phyloP scores from a whole-genome alignment of 2,329 filamentous ascomycete species.

The Chaetomiaceae sp. region DNA sequence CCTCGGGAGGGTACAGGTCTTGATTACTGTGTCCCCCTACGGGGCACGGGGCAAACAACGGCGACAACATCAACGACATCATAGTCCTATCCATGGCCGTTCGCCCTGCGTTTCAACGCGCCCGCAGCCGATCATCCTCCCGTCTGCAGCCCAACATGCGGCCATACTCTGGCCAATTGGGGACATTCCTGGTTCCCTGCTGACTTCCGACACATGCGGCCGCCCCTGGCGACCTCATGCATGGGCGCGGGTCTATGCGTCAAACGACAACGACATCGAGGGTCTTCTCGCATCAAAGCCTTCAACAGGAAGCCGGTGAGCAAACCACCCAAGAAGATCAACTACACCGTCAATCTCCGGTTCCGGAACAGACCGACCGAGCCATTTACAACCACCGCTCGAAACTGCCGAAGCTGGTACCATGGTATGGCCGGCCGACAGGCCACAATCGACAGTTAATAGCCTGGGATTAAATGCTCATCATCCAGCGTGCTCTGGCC shows the following conservation, averaged over 20 bases:
- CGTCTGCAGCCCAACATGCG: conserved; percentile 12
- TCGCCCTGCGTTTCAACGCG: conserved; percentile 1
- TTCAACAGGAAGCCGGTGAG: not conserved
- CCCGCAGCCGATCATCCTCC: conserved; percentile 9
- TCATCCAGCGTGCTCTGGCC: not conserved
- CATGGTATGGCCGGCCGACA: not conserved
- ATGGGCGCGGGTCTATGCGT: conserved; percentile 24
- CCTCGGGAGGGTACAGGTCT: not conserved
- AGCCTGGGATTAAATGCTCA: not conserved
- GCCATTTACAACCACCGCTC: not conserved
- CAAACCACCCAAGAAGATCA: not conserved
- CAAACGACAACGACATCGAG: conserved; percentile 17
- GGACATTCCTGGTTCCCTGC: conserved; percentile 22
- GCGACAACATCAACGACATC: not conserved
- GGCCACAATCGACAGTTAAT: not conserved
- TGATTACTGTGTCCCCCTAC: too few species aligned
- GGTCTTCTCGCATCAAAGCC: not conserved
- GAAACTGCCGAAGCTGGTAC: not conserved
- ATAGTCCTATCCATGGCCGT: too few species aligned
- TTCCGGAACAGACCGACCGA: too few species aligned
- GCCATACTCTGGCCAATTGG: conserved; percentile 24
- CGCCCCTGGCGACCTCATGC: conserved; percentile 22
- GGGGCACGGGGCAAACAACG: not conserved
- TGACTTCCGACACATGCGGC: conserved; percentile 27
- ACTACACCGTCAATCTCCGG: not conserved